phyloP scores from a whole-genome alignment of 805 yeast species.

The Candida pini region DNA sequence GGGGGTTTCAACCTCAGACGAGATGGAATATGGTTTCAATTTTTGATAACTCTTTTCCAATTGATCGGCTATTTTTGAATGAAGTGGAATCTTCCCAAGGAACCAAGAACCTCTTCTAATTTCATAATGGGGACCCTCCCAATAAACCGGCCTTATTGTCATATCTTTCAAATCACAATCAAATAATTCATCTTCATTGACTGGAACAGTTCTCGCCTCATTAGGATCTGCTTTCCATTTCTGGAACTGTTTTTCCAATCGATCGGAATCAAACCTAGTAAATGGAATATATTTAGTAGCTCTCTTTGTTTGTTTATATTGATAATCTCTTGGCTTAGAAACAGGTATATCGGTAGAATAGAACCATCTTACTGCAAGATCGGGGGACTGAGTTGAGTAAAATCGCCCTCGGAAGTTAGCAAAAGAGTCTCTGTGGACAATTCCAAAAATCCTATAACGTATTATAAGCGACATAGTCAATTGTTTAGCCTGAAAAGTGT shows the following conservation, averaged over 20 bases:
- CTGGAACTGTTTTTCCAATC: slow-evolving; percentile 51
- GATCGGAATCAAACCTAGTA: slow-evolving; percentile 52
- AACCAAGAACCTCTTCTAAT: slow-evolving; percentile 89
- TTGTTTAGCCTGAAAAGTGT: too few species aligned
- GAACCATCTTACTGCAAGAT: slow-evolving; percentile 50
- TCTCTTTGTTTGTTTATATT: slow-evolving; percentile 42
- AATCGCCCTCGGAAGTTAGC: too few species aligned
- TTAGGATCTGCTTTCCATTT: slow-evolving; percentile 4
- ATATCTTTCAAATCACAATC: slow-evolving; percentile 57
- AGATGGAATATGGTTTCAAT: slow-evolving; percentile 19
- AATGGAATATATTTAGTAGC: slow-evolving; percentile 67
- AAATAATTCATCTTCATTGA: slow-evolving; percentile 76
- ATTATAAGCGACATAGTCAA: too few species aligned
- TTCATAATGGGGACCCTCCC: slow-evolving; percentile 85
- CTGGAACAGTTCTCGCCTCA: slow-evolving; percentile 37
- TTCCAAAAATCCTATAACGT: too few species aligned
- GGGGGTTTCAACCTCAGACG: slow-evolving; percentile 1
- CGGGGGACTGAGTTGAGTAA: too few species aligned
- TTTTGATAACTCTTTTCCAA: slow-evolving; percentile 52
- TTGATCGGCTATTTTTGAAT: slow-evolving; percentile 42
- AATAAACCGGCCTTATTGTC: slow-evolving; percentile 64
- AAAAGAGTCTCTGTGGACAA: too few species aligned
- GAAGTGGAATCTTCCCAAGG: slow-evolving; percentile 51
- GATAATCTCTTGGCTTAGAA: slow-evolving; percentile 56
- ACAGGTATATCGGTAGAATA: slow-evolving; percentile 77